Percentiles rank a stretch among this genome's conserved stretches.
Conservation (phyloP, 2,329 filamentous ascomycete genomes). For the Elsinoe batatas region DNA sequence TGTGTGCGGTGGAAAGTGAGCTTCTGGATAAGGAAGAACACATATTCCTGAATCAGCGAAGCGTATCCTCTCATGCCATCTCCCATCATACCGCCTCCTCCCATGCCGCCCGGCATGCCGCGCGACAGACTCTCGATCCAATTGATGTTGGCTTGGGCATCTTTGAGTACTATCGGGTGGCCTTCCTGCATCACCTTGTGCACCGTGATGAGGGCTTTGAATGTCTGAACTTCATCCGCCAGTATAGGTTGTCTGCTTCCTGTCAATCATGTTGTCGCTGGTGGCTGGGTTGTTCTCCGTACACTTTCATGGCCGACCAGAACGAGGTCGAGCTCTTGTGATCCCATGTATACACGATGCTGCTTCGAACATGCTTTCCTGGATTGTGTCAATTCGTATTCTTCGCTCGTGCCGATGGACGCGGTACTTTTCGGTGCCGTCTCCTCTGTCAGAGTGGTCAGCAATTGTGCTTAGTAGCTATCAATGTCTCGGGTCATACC, state of each 20-base stretch:
- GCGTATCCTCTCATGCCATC: constrained; percentile 67
- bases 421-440: constrained; percentile 55
- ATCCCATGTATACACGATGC: constrained; percentile 99
- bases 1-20: constrained; percentile 94
- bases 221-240: constrained; percentile 96
- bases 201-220: constrained; percentile 94
- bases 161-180: constrained; percentile 74
- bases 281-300: constrained; percentile 32
- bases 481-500: constrained; percentile 31
- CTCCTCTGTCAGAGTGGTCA: constrained; percentile 40
- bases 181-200: constrained; percentile 98
- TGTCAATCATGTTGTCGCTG: constrained; percentile 13
- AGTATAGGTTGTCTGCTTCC: constrained; percentile 79
- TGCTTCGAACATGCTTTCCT: constrained; percentile 92
- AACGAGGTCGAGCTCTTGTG: constrained; percentile 92
- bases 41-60: constrained; percentile 90
- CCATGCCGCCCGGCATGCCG: constrained; percentile 66
- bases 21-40: constrained; percentile 89
- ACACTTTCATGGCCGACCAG: constrained; percentile 99
- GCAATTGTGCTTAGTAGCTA: constrained; percentile 15
- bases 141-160: constrained; percentile 76
- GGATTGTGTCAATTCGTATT: constrained; percentile 25
- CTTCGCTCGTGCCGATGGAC: background rate
- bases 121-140: constrained; percentile 92
- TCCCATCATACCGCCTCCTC: constrained; percentile 63